phyloP scores from a whole-genome alignment of 768 basidiomycete genomes.

The Termitomyces sp. region DNA sequence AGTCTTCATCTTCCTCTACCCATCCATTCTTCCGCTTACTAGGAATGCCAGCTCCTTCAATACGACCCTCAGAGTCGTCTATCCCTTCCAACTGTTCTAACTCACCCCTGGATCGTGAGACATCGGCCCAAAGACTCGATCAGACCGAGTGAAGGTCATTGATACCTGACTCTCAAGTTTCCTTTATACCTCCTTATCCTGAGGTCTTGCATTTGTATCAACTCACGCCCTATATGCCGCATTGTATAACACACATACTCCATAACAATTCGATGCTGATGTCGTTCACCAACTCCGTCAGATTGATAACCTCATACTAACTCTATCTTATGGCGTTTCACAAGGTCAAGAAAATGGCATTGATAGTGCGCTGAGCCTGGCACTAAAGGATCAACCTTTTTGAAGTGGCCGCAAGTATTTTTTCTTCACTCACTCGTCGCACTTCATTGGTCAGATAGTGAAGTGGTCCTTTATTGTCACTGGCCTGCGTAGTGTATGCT shows the following conservation, averaged over 20 bases:
- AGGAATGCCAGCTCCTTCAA: slow-evolving; percentile 65
- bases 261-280: background rate
- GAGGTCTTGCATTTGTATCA: background rate
- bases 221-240: background rate
- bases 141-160: slow-evolving; percentile 17
- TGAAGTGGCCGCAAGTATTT: too few species aligned
- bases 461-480: too few species aligned
- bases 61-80: slow-evolving; percentile 78
- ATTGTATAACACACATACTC: background rate
- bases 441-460: too few species aligned
- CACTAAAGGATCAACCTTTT: too few species aligned
- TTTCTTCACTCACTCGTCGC: too few species aligned
- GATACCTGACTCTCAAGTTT: background rate
- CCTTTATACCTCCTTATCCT: background rate
- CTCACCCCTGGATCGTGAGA: slow-evolving; percentile 85
- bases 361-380: background rate
- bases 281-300: background rate
- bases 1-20: slow-evolving; percentile 24
- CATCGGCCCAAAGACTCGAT: slow-evolving; percentile 48
- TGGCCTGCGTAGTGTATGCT: too few species aligned
- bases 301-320: background rate
- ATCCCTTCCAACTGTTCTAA: slow-evolving; percentile 67
- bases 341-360: background rate
- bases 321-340: background rate
- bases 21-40: background rate